phyloP scores from a whole-genome alignment of 495 filamentous ascomycete species.

The Hypoxylon trugodes region DNA sequence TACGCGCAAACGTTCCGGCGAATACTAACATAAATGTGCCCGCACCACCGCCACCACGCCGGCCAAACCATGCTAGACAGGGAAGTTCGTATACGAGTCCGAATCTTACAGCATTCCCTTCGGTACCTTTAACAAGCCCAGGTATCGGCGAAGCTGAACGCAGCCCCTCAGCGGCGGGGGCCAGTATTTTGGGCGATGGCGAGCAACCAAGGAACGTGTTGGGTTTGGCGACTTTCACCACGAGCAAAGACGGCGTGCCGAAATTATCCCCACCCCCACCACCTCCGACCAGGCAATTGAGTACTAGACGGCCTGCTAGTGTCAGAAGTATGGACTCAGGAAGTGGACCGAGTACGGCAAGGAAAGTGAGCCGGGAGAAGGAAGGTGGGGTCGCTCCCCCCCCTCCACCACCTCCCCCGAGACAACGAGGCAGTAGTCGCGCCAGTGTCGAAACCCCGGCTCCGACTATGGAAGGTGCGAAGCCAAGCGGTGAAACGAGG shows the following conservation, averaged over 20 bases:
- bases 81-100: constrained; percentile 33
- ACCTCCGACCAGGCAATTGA: constrained; percentile 51
- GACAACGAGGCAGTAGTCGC: constrained; percentile 63
- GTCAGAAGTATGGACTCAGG: constrained; percentile 50
- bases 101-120: constrained; percentile 23
- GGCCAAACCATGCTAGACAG: constrained; percentile 47
- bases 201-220: constrained; percentile 10
- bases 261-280: constrained; percentile 55
- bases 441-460: constrained; percentile 53
- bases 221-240: constrained; percentile 17
- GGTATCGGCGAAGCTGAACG: constrained; percentile 29
- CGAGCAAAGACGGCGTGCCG: constrained; percentile 29
- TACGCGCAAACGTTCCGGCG: constrained; percentile 40
- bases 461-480: constrained; percentile 25
- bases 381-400: constrained; percentile 47
- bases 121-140: constrained; percentile 5
- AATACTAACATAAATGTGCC: constrained; percentile 41
- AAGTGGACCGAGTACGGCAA: constrained; percentile 28
- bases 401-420: constrained; percentile 69
- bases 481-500: constrained; percentile 13
- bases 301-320: constrained; percentile 48
- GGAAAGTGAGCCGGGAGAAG: constrained; percentile 42
- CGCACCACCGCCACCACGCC: constrained; percentile 55
- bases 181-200: constrained; percentile 3
- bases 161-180: constrained; percentile 9